These are phyloP conservation scores for Aspergillus persii DNA, from an alignment of 2,329 filamentous ascomycete genomes.

Conservation along the genomic window DNA sequence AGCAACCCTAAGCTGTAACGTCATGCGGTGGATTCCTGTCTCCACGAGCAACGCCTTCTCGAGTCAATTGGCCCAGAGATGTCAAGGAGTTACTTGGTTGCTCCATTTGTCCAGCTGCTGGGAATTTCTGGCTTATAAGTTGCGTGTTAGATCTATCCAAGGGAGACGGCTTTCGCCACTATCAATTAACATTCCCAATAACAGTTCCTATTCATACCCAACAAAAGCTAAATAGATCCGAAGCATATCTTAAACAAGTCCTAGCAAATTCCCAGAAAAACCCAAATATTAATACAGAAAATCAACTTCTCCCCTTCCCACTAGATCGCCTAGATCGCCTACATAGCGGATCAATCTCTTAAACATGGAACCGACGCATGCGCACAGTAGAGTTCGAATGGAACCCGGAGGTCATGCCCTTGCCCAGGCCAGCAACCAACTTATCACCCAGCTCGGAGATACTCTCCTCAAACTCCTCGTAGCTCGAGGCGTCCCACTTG, in stretches of 20 bases:
- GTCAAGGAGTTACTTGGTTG: not conserved
- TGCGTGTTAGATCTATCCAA: not conserved
- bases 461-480: constrained; percentile 42
- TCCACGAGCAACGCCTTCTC: not conserved
- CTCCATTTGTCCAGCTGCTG: no score
- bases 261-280: no score
- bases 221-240: no score
- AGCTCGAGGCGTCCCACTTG: constrained; percentile 50
- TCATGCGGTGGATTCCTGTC: not conserved
- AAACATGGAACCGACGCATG: not conserved
- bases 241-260: not conserved
- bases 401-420: constrained; percentile 1
- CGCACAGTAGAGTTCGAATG: not conserved
- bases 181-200: no score
- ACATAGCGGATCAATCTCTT: not conserved
- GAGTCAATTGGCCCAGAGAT: not conserved
- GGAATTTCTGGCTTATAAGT: no score
- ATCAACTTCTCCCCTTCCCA: not conserved
- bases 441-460: constrained; percentile 52
- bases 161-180: not conserved
- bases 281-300: not conserved
- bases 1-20: not conserved
- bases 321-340: not conserved
- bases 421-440: constrained; percentile 41
- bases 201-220: no score